Evolutionary conservation across 257 asterid species (phyloP), one percentile per base, ranked within the genome.

Genomic region (Thymus mandschuricus): DNA sequence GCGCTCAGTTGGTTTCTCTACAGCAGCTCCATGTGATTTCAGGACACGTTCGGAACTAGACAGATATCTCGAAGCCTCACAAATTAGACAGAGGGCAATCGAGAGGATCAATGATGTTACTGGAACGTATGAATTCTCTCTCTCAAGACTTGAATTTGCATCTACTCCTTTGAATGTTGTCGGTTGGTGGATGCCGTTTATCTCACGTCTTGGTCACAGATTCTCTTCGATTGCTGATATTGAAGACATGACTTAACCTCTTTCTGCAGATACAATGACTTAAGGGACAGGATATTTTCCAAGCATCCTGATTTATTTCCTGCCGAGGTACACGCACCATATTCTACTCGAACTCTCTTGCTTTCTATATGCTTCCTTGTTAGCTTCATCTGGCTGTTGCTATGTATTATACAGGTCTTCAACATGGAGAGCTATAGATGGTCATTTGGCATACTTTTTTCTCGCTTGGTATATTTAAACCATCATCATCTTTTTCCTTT

Each of bases 41-140:
- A 93, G 98, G 98, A 93, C 97, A 65, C 96, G 81, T 64, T 75
- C 96, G 40, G 98, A 93, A 72, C 83, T 93, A 55, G 98, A 93
- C 69, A 86, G 92, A 75, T 93, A 93, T 78, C 87, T 93, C 66
- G 96, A 90, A 85, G 97, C 98, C 66, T 93, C 98, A 48, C 91
- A 90, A 74, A 93, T 93, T 71, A 80, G 97, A 79, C 86, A 86
- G 62, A 84, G 97, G 45, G 97, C 97, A 27, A 86, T 89, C 68
- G 96, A 93, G 80, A 88, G 98, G 86, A 82, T 88, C 77, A 93
- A 86, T 72, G 85, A 83, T 73, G 98, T 93, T 68, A 80, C 76
- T 77, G 98, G 96, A 68, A 93, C 98, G 98, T 93, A 90, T 46
- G 98, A 43, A 13, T 68, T 78, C 78, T 60, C 28, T 84, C 68